These are phyloP conservation scores for Rugonectria rugulosa DNA, from an alignment of 2,329 filamentous ascomycete species.

Conservation along the genomic window DNA sequence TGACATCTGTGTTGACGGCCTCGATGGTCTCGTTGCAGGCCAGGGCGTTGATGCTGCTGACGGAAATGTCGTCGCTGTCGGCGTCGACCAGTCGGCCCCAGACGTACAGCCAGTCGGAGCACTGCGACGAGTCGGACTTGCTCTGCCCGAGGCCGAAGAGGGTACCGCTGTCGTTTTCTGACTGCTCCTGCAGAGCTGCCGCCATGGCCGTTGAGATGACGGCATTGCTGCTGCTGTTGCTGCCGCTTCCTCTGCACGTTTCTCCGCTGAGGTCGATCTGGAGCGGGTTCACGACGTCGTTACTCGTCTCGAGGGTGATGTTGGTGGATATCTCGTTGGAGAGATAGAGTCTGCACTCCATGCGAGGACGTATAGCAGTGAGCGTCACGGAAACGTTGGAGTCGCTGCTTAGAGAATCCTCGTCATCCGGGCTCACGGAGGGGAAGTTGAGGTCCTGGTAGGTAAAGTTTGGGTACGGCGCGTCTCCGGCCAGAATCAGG, in stretches of 20 bases:
- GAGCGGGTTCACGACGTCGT: conserved; percentile 30
- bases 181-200: neutral
- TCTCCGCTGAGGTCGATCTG: conserved; percentile 35
- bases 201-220: conserved; percentile 26
- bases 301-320: conserved; percentile 29
- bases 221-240: conserved; percentile 24
- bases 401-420: conserved; percentile 5
- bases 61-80: conserved; percentile 33
- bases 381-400: conserved; percentile 36
- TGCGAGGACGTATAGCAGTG: conserved; percentile 42
- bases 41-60: conserved; percentile 43
- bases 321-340: conserved; percentile 35
- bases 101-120: conserved; percentile 44
- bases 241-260: conserved; percentile 20
- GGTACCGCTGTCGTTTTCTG: neutral
- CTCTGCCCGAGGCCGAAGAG: conserved; percentile 31
- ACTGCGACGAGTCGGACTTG: conserved; percentile 36
- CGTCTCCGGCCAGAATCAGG: conserved; percentile 45
- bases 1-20: conserved; percentile 36
- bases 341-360: conserved; percentile 36
- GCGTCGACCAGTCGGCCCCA: conserved; percentile 43
- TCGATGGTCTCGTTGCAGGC: conserved; percentile 50
- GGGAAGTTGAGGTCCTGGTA: conserved; percentile 43
- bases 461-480: conserved; percentile 47
- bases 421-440: conserved; percentile 28